Evolutionary conservation across 495 filamentous ascomycete species (phyloP).

Genomic region (Hyaloscypha variabilis): DNA sequence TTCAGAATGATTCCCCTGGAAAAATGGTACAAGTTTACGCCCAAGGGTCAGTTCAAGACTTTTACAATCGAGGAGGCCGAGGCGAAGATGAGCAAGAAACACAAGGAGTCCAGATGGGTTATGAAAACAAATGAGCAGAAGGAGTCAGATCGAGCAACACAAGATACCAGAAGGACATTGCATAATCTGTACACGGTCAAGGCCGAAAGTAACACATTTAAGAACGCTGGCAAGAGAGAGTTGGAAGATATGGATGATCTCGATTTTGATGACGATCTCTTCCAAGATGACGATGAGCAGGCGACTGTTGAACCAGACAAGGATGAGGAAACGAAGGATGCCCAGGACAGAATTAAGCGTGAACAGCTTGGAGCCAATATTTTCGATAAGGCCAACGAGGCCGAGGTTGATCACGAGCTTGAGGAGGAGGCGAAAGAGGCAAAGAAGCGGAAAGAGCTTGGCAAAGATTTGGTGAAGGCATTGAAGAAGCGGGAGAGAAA

Average conservation of each 20-base stretch:
- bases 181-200: constrained; percentile 50
- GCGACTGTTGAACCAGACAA: constrained; percentile 75
- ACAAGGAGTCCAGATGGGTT: constrained; percentile 75
- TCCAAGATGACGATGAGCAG: constrained; percentile 89
- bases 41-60: constrained; percentile 80
- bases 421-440: constrained; percentile 67
- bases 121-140: constrained; percentile 65
- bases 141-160: constrained; percentile 52
- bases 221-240: constrained; percentile 50
- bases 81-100: constrained; percentile 71
- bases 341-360: constrained; percentile 80
- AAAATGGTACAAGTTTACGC: constrained; percentile 91
- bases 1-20: constrained; percentile 91
- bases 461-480: constrained; percentile 76
- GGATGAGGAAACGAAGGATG: constrained; percentile 86
- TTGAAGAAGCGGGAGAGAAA: constrained; percentile 85
- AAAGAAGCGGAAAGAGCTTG: constrained; percentile 64
- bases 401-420: constrained; percentile 83
- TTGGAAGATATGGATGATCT: constrained; percentile 58
- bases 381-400: constrained; percentile 82
- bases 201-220: constrained; percentile 54
- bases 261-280: constrained; percentile 60
- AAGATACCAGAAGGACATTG: constrained; percentile 48
- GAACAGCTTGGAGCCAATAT: constrained; percentile 87
- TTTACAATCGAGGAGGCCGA: constrained; percentile 86